phyloP scores from a whole-genome alignment of 768 basidiomycete species.

The Auricularia sp. region DNA sequence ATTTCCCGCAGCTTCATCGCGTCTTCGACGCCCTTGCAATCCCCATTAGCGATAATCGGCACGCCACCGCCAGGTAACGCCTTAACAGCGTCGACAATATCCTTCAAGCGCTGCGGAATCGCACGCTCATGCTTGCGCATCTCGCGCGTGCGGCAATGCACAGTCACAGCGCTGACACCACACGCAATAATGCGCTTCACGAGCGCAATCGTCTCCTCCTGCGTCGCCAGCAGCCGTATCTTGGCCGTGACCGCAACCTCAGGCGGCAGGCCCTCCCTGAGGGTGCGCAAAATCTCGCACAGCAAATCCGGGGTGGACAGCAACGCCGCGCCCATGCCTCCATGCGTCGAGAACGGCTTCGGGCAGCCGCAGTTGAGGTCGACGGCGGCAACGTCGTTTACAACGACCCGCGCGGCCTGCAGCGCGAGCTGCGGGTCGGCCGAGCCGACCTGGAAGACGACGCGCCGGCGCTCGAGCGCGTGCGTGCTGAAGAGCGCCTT shows the following conservation, averaged over 20 bases:
- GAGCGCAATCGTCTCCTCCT: conserved; percentile 82
- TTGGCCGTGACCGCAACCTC: conserved; percentile 88
- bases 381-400: conserved; percentile 83
- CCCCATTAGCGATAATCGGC: conserved; percentile 92
- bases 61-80: conserved; percentile 54
- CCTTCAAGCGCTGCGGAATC: conserved; percentile 62
- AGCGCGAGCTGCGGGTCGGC: conserved; percentile 84
- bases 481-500: conserved; percentile 87
- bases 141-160: conserved; percentile 88
- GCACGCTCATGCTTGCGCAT: conserved; percentile 83
- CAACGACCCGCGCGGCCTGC: conserved; percentile 77
- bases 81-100: conserved; percentile 80
- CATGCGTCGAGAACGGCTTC: conserved; percentile 86
- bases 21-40: conserved; percentile 72
- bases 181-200: conserved; percentile 80
- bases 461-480: conserved; percentile 86
- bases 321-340: conserved; percentile 95
- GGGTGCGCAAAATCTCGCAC: conserved; percentile 73
- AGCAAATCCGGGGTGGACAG: conserved; percentile 86
- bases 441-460: conserved; percentile 94
- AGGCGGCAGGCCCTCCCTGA: conserved; percentile 60
- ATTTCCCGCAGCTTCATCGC: conserved; percentile 59
- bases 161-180: conserved; percentile 80
- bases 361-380: conserved; percentile 98
- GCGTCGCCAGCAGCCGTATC: conserved; percentile 77